Conservation (phyloP, 2,329 filamentous ascomycete genomes). For the Ophiostoma novo-ulmi region DNA sequence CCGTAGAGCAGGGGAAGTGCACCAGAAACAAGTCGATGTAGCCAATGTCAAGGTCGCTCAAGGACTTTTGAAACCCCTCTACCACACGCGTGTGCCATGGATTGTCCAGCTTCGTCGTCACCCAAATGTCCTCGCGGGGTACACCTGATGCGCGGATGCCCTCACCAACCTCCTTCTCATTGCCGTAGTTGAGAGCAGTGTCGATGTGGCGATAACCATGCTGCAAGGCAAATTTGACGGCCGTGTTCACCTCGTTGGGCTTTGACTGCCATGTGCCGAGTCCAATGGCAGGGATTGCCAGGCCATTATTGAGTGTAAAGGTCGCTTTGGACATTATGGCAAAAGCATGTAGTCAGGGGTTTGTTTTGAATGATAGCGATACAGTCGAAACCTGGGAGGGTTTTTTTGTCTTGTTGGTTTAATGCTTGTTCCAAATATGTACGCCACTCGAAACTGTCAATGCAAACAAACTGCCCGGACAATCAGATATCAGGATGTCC, state of each 20-base stretch:
- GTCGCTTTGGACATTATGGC: neutral
- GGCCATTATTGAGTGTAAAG: neutral
- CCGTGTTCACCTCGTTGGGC: slow-evolving; percentile 6
- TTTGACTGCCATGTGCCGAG: neutral
- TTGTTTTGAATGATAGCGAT: neutral
- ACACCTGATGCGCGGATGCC: slow-evolving; percentile 25
- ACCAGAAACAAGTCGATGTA: slow-evolving; percentile 26
- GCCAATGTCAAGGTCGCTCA: slow-evolving; percentile 19
- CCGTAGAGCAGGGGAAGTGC: slow-evolving; percentile 22
- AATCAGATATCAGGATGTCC: neutral
- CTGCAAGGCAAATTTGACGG: slow-evolving; percentile 22
- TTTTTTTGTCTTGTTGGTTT: no score
- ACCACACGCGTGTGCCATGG: slow-evolving; percentile 24
- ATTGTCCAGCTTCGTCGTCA: slow-evolving; percentile 28
- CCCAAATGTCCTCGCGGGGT: slow-evolving; percentile 25
- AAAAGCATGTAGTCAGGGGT: neutral
- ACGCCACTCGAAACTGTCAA: neutral
- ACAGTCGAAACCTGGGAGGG: no score
- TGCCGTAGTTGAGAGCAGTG: slow-evolving; percentile 25
- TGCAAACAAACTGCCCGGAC: neutral
- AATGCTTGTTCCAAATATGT: neutral
- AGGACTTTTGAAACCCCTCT: slow-evolving; percentile 22
- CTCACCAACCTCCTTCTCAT: slow-evolving; percentile 26
- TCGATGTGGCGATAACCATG: slow-evolving; percentile 27
- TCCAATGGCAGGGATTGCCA: neutral